Evolutionary conservation across 2,329 filamentous ascomycete species (phyloP), one percentile per base, ranked within the genome.

Genomic region (Pseudopithomyces maydicus): DNA sequence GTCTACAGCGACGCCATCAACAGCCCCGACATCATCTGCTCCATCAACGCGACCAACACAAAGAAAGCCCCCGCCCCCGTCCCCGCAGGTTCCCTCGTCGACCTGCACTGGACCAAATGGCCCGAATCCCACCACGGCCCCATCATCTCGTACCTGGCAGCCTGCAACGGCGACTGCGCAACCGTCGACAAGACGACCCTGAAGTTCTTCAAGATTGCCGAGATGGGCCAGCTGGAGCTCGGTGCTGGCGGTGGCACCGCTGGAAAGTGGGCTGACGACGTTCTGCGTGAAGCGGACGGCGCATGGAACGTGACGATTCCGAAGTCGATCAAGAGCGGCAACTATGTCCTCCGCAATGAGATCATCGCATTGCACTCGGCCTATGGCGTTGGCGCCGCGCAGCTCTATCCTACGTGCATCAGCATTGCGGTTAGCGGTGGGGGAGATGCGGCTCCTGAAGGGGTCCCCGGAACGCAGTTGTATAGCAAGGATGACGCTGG

Each of bases 191-290:
- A 59, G 12, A 29, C 26, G 4, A 29, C 26, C 5, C 79, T 88
- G 29, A 73, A 83, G 61, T 89, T 83, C 74, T 85, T 87, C 81
- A 90, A 90, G 81, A 88, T 89, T 56, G 80, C 82, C 38, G 80
- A 80, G 54, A 29, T 29, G 26, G 26, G 26, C 8, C 26, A 29
- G 26, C 8, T 29, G 26, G 26, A 29, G 26, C 26, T 29, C 26
- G 26, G 26, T 5, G 5, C 26, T 29, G 78, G 72, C 33, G 87
- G 86, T 55, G 79, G 85, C 61, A 75, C 83, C 57, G 68, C 77
- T 58, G 77, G 74, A 44, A 74, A 70, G 41, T 89, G 85, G 85
- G 86, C 83, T 45, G 74, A 82, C 11, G 84, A 87, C 61, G 69
- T 80, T 55, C 71, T 85, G 59, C 78, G 84, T 52, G 74, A 77